Base-by-base conservation (phyloP, 176 grass and related monocot genomes). In the Aechmea fasciata region DNA sequence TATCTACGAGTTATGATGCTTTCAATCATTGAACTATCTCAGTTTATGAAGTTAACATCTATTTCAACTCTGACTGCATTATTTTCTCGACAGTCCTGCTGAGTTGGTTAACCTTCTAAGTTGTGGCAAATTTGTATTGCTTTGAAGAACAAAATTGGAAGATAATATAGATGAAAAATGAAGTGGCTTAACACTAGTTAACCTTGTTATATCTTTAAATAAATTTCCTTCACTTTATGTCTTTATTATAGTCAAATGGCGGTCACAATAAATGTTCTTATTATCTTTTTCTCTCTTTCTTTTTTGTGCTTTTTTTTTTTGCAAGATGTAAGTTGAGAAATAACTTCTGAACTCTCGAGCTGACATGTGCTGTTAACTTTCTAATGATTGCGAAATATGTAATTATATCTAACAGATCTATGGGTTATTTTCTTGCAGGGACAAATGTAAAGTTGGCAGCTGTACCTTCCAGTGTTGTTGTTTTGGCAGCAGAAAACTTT, bases 401-500 rank as follows among this genome's bases (percentile, higher is more conserved):
- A 15, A 66, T 24, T 11, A 74, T 55, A 49, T 18, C 59, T n/a
- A 51, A 53, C 15, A 54, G 63, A 70, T 70, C 11, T 70, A 0
- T 78, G 18, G 47, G n/a, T n/a, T 57, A 75, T 29, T 80, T 55
- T 47, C 25, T 90, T 62, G 11, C 57, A 99, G 94, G 89, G 7
- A 99, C 86, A 51, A 99, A 99, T 79, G 87, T 99, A 52, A 99
- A 99, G 87, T 51, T 93, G 52, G 94, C 87, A 54, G 75, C 84
- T 71, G 33, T 74, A 52, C 89, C 94, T 75, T 99, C 94, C 50
- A 90, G 69, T 78, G 94, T 99, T 0, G 87, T 90, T 57, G 80
- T 99, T 61, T 57, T 93, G 66, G 84, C 84, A 25, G 22, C 72
- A 61, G 89, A 99, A 50, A 90, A 53, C 64, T 99, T 93, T 19